Evolutionary conservation across 768 basidiomycete species (phyloP).

Genomic region (Mrakia gelida): DNA sequence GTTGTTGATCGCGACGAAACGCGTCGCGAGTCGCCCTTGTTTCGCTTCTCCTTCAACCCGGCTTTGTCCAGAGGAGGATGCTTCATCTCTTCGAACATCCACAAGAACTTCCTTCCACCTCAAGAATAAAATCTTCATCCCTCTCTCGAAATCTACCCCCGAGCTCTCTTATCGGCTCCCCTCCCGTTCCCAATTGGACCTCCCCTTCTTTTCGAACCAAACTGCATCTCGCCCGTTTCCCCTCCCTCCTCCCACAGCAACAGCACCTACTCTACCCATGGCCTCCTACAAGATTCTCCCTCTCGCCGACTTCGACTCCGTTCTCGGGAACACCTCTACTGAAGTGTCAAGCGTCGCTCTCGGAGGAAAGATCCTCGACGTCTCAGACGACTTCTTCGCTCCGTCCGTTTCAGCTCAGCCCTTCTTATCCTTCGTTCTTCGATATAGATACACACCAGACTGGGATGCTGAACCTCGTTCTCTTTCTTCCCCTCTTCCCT

Average conservation of each 20-base stretch:
- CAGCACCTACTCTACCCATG: background rate
- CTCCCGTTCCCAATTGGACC: background rate
- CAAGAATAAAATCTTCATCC: no score
- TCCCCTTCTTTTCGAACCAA: background rate
- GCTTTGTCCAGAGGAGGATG: no score
- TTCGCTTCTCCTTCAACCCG: no score
- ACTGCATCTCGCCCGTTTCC: background rate
- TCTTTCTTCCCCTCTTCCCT: no score
- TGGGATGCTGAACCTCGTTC: no score
- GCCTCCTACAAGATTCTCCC: constrained; percentile 34
- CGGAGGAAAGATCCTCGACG: constrained; percentile 66
- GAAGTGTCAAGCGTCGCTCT: constrained; percentile 85
- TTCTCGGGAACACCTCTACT: constrained; percentile 44
- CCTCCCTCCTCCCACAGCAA: background rate
- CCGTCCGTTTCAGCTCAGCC: constrained; percentile 42
- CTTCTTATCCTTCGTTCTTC: background rate
- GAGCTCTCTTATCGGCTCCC: background rate
- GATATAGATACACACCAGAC: background rate
- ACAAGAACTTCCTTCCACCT: no score
- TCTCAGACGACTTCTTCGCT: constrained; percentile 96
- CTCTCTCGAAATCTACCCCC: no score
- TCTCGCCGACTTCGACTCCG: constrained; percentile 35
- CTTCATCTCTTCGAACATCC: no score
- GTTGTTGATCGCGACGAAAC: no score
- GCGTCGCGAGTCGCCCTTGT: no score